Conservation (phyloP, 352 stramenopile genomes). For the Pythium plurisporium region DNA sequence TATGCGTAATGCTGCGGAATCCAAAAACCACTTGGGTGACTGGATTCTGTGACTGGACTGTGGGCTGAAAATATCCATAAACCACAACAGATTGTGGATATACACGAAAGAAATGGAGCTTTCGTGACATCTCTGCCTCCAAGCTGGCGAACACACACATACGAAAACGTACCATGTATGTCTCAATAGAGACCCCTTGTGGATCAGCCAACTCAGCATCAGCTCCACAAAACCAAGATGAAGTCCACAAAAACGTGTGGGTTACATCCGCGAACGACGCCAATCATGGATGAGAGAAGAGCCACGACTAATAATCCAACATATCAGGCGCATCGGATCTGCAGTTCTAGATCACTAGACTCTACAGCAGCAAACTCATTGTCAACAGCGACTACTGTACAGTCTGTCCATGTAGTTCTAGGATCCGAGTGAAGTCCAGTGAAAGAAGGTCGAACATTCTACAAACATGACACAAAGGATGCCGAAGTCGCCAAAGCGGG, state of each 20-base stretch:
- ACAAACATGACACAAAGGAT: too few species aligned
- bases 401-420: too few species aligned
- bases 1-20: constrained; percentile 12
- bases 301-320: too few species aligned
- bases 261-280: not conserved
- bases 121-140: constrained; percentile 4
- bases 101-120: not conserved
- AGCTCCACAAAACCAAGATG: not conserved
- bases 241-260: too few species aligned
- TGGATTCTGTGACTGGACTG: not conserved
- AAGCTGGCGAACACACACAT: too few species aligned
- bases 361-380: too few species aligned
- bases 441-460: too few species aligned
- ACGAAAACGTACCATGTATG: too few species aligned
- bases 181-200: not conserved
- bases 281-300: not conserved
- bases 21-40: constrained; percentile 9
- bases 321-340: too few species aligned
- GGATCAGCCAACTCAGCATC: not conserved
- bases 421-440: too few species aligned
- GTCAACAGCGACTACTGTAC: too few species aligned
- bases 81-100: constrained; percentile 8
- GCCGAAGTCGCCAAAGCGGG: not conserved
- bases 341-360: too few species aligned
- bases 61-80: constrained; percentile 13